phyloP scores from a whole-genome alignment of 805 yeast species.

The Starmerella sp. region DNA sequence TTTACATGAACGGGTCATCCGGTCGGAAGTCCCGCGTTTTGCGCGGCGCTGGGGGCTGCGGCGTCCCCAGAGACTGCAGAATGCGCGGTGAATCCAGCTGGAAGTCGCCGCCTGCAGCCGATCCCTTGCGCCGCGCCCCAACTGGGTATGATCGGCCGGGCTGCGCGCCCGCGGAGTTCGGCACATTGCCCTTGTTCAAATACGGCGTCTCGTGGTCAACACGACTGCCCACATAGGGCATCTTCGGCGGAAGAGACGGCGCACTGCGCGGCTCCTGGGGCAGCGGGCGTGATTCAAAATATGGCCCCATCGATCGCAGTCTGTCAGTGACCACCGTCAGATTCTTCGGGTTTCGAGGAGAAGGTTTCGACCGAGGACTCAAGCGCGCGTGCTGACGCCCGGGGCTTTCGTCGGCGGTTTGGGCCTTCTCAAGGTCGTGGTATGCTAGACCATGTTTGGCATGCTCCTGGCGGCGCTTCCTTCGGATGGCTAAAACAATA shows the following conservation, averaged over 20 bases:
- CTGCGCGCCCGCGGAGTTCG: not conserved
- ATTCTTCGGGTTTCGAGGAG: not conserved
- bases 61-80: not conserved
- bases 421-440: not conserved
- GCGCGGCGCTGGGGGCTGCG: not conserved
- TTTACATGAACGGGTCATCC: not conserved
- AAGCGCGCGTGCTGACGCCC: no score
- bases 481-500: not conserved
- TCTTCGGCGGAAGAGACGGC: not conserved
- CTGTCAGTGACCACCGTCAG: not conserved
- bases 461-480: not conserved
- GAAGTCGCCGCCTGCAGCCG: not conserved
- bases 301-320: not conserved
- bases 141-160: not conserved
- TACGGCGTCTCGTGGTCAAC: not conserved
- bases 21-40: not conserved
- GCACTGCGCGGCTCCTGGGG: not conserved
- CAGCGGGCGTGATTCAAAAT: not conserved
- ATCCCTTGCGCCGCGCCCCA: not conserved
- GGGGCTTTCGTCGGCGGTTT: no score
- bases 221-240: not conserved
- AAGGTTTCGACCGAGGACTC: no score
- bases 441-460: not conserved
- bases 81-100: not conserved
- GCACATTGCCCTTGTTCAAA: not conserved